These are phyloP conservation scores for Prinsepia uniflora DNA, from an alignment of 306 rosid species.

Conservation along the genomic window DNA sequence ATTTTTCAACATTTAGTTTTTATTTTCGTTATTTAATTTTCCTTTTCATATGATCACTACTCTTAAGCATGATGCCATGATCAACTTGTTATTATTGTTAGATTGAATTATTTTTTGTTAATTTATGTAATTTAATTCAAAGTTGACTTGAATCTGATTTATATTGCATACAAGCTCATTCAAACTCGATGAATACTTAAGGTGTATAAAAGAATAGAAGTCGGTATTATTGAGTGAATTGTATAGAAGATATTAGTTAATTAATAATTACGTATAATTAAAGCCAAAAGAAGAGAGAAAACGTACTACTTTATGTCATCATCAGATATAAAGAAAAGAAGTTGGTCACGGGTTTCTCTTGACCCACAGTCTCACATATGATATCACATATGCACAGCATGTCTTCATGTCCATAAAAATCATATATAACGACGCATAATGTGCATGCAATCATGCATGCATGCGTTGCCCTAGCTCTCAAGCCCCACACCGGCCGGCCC, in stretches of 20 bases:
- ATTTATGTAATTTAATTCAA: too few relatives aligned
- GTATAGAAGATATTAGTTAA: not conserved
- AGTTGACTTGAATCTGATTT: too few relatives aligned
- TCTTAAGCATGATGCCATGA: too few relatives aligned
- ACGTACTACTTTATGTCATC: conserved; percentile 31
- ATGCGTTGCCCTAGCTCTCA: conserved; percentile 18
- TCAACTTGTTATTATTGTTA: too few relatives aligned
- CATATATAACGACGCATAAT: not conserved
- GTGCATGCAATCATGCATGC: conserved; percentile 4
- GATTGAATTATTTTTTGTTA: too few relatives aligned
- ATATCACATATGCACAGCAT: conserved; percentile 11
- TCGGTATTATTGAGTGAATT: not conserved
- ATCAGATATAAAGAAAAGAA: conserved; percentile 10
- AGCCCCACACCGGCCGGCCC: conserved; percentile 28
- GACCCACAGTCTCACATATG: conserved; percentile 28
- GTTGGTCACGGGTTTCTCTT: conserved; percentile 84
- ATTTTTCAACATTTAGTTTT: too few relatives aligned
- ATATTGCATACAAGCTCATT: too few relatives aligned
- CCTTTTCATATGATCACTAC: too few relatives aligned
- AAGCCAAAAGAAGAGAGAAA: conserved; percentile 6
- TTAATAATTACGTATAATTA: not conserved
- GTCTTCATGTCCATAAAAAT: not conserved
- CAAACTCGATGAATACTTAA: too few relatives aligned
- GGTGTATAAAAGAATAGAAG: too few relatives aligned
- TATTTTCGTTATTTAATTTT: too few relatives aligned